Base-by-base conservation (phyloP, 2,329 filamentous ascomycete genomes). In the Ceratocystiopsis minuta region DNA sequence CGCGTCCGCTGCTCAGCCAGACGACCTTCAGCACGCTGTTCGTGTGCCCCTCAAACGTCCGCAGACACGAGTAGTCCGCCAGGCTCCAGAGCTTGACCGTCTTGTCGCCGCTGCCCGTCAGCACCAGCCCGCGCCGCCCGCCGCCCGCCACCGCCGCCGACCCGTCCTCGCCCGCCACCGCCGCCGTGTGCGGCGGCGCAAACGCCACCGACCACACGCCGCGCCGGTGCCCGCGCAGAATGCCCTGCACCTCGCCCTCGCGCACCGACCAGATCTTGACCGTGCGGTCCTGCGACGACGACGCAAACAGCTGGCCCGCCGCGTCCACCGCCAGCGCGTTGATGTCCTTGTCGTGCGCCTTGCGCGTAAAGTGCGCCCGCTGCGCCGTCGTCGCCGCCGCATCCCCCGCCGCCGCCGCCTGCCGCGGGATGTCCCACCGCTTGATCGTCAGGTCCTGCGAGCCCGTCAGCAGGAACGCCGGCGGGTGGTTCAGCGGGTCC, bases 261-360 rank as follows among this genome's bases (percentile, higher is more conserved):
- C 87, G 79, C 7, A 80, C 70, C 9, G 87, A 90, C 81, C 88
- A 98, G 45, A 98, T 90, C 63, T 96, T 98, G 50, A 96, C 86
- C 0, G 85, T 92, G 50, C 86, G 83, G 57, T 98, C 90, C 60
- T 98, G 90, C 6, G 88, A 96, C 28, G 90, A 88, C 1, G 90
- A 95, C 3, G 88, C 92, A 54, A 98, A 96, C 1, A 95, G 62
- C n/a, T 77, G 73, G 5, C 74, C 75, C 2, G 72, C 68, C 17
- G 76, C 70, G 48, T 86, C 83, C 12, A 90, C 69, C 49, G 92
- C 85, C 40, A 98, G 72, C 3, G 90, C 86, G 53, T 98, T 98
- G 60, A 98, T 98, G 51, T 98, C 90, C 57, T 98, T 98, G 55
- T 98, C 90, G 60, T 98, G 90, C 1, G 90, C 90, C 59, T 95